Percentiles rank a stretch among this genome's conserved stretches.
phyloP scores from a whole-genome alignment of 140 eudicot genomes.

The Flaveria floridana region DNA sequence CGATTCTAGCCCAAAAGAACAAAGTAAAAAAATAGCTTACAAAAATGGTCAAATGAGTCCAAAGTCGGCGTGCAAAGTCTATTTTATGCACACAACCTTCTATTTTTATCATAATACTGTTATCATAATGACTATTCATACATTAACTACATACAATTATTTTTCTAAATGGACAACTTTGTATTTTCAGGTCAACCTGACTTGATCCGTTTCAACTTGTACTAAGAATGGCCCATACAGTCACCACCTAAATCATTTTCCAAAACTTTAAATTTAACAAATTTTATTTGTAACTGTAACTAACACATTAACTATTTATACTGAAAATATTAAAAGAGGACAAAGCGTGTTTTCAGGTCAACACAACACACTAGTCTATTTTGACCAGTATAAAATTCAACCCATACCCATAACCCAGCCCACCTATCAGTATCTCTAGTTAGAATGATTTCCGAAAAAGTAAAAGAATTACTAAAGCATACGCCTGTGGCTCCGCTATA shows the following conservation, averaged over 20 bases:
- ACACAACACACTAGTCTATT: neutral
- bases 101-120: neutral
- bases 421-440: neutral
- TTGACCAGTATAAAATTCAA: neutral
- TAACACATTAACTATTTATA: constrained; percentile 1
- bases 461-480: constrained; percentile 67
- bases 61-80: neutral
- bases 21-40: neutral
- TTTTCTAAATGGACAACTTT: neutral
- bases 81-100: constrained; percentile 1
- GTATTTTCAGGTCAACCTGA: neutral
- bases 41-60: neutral
- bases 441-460: neutral
- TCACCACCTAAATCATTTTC: neutral
- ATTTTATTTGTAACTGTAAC: neutral
- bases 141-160: neutral
- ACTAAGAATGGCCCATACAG: neutral
- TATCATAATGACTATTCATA: neutral
- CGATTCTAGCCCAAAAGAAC: neutral
- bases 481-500: constrained; percentile 95
- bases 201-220: neutral
- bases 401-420: neutral
- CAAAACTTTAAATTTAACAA: neutral
- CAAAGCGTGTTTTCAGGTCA: neutral
- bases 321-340: neutral